phyloP scores from a whole-genome alignment of 805 yeast genomes.

The Monosporozyma yasuniensis region DNA sequence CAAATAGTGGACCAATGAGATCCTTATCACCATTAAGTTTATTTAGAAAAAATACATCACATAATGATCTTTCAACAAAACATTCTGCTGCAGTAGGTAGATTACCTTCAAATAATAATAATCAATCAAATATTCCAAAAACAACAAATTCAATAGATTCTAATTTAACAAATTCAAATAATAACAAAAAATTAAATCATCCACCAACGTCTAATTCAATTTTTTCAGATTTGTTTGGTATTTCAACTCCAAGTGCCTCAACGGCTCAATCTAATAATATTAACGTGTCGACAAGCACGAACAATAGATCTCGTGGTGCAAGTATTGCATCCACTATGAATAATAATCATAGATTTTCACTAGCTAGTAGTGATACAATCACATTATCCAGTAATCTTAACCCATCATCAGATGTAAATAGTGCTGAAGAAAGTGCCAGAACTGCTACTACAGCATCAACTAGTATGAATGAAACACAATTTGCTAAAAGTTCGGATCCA shows the following conservation, averaged over 20 bases:
- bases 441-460: not conserved
- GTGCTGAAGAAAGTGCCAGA: slow-evolving; percentile 4
- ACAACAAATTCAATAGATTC: not conserved
- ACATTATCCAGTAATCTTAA: not conserved
- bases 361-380: not conserved
- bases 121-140: not conserved
- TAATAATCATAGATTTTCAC: not conserved
- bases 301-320: not conserved
- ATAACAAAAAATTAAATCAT: not conserved
- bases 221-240: slow-evolving; percentile 22
- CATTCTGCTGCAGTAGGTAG: too few species aligned
- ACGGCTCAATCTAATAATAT: slow-evolving; percentile 4
- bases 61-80: not conserved
- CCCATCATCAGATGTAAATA: not conserved
- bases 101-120: not conserved
- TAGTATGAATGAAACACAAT: not conserved
- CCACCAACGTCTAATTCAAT: slow-evolving; percentile 15
- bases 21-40: slow-evolving; percentile 25
- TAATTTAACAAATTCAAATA: not conserved
- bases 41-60: slow-evolving; percentile 16
- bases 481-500: not conserved
- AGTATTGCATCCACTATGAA: not conserved
- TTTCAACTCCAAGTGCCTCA: slow-evolving; percentile 13
- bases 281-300: not conserved
- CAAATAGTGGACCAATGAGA: slow-evolving; percentile 8